phyloP scores from a whole-genome alignment of 1,284 basidiomycete species.

The Sanguinoderma infundibulare region DNA sequence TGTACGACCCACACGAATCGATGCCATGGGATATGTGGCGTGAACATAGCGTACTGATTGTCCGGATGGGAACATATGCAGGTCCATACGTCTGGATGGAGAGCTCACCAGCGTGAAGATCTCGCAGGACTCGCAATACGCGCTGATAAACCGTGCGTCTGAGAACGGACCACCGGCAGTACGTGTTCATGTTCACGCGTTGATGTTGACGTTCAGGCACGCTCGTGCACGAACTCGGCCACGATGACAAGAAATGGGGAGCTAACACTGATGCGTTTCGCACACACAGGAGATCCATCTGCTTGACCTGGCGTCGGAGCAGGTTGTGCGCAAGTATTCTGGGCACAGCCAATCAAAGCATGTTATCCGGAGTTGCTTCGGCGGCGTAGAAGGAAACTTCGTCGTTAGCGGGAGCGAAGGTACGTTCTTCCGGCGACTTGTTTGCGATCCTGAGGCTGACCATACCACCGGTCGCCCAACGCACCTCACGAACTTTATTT shows the following conservation, averaged over 20 bases:
- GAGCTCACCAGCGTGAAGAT: conserved; percentile 90
- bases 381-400: conserved; percentile 89
- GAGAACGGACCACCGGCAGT: conserved; percentile 46
- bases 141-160: conserved; percentile 88
- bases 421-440: conserved; percentile 40
- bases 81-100: conserved; percentile 70
- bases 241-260: conserved; percentile 8
- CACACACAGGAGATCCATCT: conserved; percentile 85
- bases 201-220: neutral
- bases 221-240: neutral
- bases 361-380: conserved; percentile 93
- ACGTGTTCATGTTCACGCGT: conserved; percentile 18
- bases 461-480: neutral
- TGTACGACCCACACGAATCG: no score
- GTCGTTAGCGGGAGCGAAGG: conserved; percentile 96
- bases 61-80: conserved; percentile 34
- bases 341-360: conserved; percentile 84
- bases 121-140: conserved; percentile 86
- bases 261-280: conserved; percentile 19
- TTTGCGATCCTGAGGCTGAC: neutral
- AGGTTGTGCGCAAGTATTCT: conserved; percentile 78
- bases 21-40: neutral
- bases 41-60: conserved; percentile 8
- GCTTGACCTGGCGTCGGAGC: conserved; percentile 77
- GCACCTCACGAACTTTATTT: neutral